Base-by-base conservation (phyloP, 2,329 filamentous ascomycete species). In the Aspergillus sergii region DNA sequence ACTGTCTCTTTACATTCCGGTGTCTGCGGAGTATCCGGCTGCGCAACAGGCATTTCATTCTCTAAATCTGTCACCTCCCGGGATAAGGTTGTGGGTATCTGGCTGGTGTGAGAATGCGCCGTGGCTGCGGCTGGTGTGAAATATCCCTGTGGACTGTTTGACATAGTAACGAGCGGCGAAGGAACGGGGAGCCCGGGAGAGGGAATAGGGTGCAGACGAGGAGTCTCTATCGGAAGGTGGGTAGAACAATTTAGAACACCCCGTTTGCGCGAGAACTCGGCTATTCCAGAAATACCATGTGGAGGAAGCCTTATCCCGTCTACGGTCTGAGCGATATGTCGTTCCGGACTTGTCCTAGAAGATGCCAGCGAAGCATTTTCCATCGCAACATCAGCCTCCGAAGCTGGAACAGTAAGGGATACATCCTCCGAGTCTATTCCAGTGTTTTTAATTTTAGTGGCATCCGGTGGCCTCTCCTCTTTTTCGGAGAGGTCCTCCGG, bases 131-230 rank as follows among this genome's bases (percentile, higher is more conserved):
- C 63, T 5, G 67, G 59, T n/a, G 71, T 68, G 62, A 80, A 80
- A 60, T 79, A 79, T 11, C 69, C 72, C 14, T 69, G 64, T 4
- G 67, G 46, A 58, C 66, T 68, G 45, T 68, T 64, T 19, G 75
- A 66, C 32, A 64, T 64, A 14, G 73, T 70, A 36, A 76, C 64
- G 28, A 81, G 66, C 16, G 80, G 78, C 28, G 79, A 81, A 8
- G 80, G 75, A 48, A 77, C 67, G 12, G 79, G 76, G 41, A 80
- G 72, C 8, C 75, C 76, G 12, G 78, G 75, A 26, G 80, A 81
- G 43, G 75, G 71, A 41, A 80, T 67, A 19, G 78, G 79, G 32
- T 72, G 69, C 23, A 81, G 69, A 16, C 75, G 75, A 12, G 79
- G 79, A 14, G 79, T 79, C 28, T 76, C 72, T 26, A 69, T 75